Conservation (phyloP, 768 basidiomycete genomes). For the Termitomyces sp. region DNA sequence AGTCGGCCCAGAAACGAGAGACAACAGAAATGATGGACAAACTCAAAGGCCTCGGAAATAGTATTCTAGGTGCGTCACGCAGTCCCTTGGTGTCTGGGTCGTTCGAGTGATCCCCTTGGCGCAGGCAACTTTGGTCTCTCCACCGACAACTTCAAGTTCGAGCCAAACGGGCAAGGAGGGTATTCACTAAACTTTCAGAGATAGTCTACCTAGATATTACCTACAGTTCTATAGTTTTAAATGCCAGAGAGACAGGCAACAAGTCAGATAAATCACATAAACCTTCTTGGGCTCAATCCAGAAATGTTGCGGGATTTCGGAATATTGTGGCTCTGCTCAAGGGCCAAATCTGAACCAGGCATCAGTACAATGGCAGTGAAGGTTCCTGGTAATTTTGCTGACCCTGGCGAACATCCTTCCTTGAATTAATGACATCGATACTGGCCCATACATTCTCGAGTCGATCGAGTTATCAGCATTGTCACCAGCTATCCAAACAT, state of each 20-base stretch:
- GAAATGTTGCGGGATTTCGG: slow-evolving; percentile 33
- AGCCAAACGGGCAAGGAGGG: slow-evolving; percentile 90
- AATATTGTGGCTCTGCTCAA: slow-evolving; percentile 31
- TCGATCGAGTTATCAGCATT: slow-evolving; percentile 80
- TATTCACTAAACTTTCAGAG: slow-evolving; percentile 86
- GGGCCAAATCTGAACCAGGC: slow-evolving; percentile 38
- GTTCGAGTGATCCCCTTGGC: not conserved
- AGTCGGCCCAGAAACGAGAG: slow-evolving; percentile 77
- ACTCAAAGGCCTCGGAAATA: slow-evolving; percentile 89
- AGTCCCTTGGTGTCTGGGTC: not conserved
- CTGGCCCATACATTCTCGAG: slow-evolving; percentile 90
- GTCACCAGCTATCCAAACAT: slow-evolving; percentile 90
- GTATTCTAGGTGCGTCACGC: slow-evolving; percentile 60
- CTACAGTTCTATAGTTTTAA: not conserved
- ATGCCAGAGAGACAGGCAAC: not conserved
- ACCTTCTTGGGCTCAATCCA: slow-evolving; percentile 20
- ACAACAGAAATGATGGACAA: slow-evolving; percentile 90
- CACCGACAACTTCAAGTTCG: slow-evolving; percentile 96
- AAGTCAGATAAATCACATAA: not conserved
- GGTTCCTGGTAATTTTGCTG: slow-evolving; percentile 12
- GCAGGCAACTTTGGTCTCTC: slow-evolving; percentile 89
- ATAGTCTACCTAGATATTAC: slow-evolving; percentile 19
- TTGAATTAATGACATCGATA: slow-evolving; percentile 73
- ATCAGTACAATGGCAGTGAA: not conserved
- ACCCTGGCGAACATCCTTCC: slow-evolving; percentile 66